Conservation (phyloP, 2,329 filamentous ascomycete genomes). For the Fusarium liriodendri region DNA sequence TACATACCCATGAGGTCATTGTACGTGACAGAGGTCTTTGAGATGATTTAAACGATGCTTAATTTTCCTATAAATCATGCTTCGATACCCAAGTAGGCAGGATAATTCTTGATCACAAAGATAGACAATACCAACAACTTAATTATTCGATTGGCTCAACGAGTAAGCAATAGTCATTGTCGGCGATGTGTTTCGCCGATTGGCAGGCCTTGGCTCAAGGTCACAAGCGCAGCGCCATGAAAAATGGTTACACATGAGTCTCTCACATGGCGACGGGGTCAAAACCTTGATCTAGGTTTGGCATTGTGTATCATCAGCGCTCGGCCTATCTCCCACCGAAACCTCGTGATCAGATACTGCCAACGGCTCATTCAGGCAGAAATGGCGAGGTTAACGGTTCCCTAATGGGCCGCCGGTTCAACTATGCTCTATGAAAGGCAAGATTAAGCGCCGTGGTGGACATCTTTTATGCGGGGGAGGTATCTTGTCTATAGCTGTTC, state of each 20-base stretch:
- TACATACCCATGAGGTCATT: neutral
- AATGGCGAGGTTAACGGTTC: neutral
- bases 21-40: neutral
- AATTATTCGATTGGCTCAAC: neutral
- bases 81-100: fast-evolving
- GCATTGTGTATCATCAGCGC: neutral
- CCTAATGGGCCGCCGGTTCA: neutral
- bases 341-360: neutral
- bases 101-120: neutral
- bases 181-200: neutral
- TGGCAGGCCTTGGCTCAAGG: neutral
- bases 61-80: neutral
- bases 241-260: neutral
- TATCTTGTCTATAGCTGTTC: neutral
- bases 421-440: neutral
- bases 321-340: neutral
- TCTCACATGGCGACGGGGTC: neutral
- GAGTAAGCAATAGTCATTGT: neutral
- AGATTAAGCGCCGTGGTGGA: neutral
- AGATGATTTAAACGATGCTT: too few relatives aligned
- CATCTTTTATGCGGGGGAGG: neutral
- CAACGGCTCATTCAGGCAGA: neutral
- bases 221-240: neutral
- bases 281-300: neutral
- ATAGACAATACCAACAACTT: neutral